Percentiles rank a stretch among this genome's conserved stretches.
These are phyloP conservation scores for Actinidia arguta DNA, from an alignment of 179 eudicot genomes.

Conservation along the genomic window DNA sequence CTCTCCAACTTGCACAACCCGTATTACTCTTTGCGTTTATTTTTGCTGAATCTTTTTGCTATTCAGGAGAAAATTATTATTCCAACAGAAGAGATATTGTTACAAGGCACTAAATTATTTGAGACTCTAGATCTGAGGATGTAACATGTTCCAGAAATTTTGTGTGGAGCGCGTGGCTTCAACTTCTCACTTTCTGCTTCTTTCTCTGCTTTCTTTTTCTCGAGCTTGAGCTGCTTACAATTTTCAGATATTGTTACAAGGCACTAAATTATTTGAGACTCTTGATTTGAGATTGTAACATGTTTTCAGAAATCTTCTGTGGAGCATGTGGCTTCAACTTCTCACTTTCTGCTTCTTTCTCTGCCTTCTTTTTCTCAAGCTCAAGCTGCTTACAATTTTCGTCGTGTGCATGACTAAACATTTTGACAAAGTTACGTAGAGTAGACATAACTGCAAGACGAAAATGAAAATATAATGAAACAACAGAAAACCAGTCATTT, in stretches of 20 bases:
- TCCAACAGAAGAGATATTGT: neutral
- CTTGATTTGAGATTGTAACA: slow-evolving; percentile 24
- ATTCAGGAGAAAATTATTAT: neutral
- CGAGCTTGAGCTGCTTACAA: slow-evolving; percentile 68
- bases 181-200: slow-evolving; percentile 48
- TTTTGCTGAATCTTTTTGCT: neutral
- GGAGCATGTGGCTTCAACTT: slow-evolving; percentile 30
- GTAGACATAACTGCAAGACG: slow-evolving; percentile 66
- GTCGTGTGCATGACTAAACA: slow-evolving; percentile 74
- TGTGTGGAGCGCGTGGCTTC: slow-evolving; percentile 25
- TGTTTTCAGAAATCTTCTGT: slow-evolving; percentile 16
- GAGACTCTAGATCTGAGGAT: slow-evolving; percentile 26
- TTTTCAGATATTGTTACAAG: slow-evolving; percentile 36
- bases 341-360: slow-evolving; percentile 57
- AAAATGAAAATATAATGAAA: neutral
- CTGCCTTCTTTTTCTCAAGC: slow-evolving; percentile 71
- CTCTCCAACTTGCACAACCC: neutral
- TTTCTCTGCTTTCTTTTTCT: slow-evolving; percentile 73
- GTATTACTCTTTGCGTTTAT: neutral
- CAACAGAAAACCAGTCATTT: neutral
- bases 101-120: slow-evolving; percentile 10
- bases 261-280: slow-evolving; percentile 25
- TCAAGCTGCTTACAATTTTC: slow-evolving; percentile 78
- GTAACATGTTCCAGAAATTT: slow-evolving; percentile 19
- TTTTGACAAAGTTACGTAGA: slow-evolving; percentile 63